Evolutionary conservation across 31 red algal genomes (phyloP).

Genomic region (Bonnemaisonia californica): DNA sequence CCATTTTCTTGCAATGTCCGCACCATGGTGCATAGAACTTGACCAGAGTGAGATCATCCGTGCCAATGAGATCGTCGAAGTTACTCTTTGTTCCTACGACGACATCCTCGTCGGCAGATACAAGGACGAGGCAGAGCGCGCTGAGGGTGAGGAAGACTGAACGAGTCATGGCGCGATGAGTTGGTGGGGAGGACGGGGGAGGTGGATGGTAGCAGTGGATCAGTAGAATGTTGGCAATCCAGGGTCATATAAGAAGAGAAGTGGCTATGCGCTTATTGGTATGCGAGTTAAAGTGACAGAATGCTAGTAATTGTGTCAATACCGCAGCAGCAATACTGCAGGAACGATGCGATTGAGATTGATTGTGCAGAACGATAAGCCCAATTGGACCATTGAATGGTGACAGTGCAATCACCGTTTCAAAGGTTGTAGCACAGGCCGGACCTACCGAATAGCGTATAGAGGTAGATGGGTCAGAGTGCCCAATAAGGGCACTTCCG

Average conservation of each 20-base stretch:
- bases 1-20: slow-evolving; percentile 99
- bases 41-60: slow-evolving; percentile 82
- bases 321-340: no score
- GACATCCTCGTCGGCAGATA: slow-evolving; percentile 61
- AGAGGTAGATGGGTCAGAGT: no score
- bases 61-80: slow-evolving; percentile 81
- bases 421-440: no score
- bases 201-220: neutral
- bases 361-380: no score
- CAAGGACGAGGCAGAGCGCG: slow-evolving; percentile 23
- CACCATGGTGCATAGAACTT: slow-evolving; percentile 99
- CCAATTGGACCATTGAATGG: no score
- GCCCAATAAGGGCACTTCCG: no score
- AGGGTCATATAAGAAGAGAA: neutral
- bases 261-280: no score
- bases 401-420: no score
- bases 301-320: no score
- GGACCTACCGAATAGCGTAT: no score
- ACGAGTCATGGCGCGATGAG: slow-evolving; percentile 42
- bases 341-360: neutral
- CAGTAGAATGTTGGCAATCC: neutral
- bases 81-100: slow-evolving; percentile 77
- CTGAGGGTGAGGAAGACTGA: slow-evolving; percentile 14
- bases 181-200: neutral
- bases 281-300: no score